Evolutionary conservation across 1,284 basidiomycete species (phyloP), one percentile per base, ranked within the genome.

Genomic region (Mycosarcoma mackinlayi): DNA sequence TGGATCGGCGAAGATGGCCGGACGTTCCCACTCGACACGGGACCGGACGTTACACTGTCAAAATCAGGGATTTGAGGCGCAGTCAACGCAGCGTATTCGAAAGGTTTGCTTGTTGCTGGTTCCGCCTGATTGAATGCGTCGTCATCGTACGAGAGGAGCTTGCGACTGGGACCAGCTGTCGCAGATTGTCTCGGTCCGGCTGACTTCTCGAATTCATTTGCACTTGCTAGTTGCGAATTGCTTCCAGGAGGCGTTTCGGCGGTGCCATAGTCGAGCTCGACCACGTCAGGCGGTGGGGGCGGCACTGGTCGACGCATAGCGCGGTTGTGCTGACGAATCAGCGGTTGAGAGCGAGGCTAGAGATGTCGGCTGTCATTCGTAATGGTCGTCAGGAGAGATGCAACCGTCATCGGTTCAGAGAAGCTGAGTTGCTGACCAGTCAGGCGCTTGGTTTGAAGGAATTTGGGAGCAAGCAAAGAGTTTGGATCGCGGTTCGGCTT

Each of bases 211-310:
- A 40, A 52, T 48, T 66, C 48, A 52, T 60, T 47, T 56, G 42
- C 37, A 30, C 23, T 39, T 24, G 23, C 18, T 6, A 24, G 19
- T 27, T 39, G 41, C 16, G 49, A 16, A 4, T 6, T 31, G 37
- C 24, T 39, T 1, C 27, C 24, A 10, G 25, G 14, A 1, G 55
- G 31, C 24, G 21, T 21, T 7, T 69, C 60, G 19, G 66, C 60
- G 8, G 50, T 58, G 39, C 66, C 66, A 28, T 69, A 69, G 48
- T 69, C 66, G 16, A 69, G 52, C 16, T 69, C 66, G 11, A 63
- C 37, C 42, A 55, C 60, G 11, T 68, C 65, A 8, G 49, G 19
- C 6, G 52, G 44, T 31, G 52, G 52, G 27, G 63, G 56, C 35
- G 48, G 53, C 42, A 48, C 56, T 30, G 41, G 52, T 39, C 63